phyloP scores from a whole-genome alignment of 305 asterid genomes.

The Fraxinus baroniana region DNA sequence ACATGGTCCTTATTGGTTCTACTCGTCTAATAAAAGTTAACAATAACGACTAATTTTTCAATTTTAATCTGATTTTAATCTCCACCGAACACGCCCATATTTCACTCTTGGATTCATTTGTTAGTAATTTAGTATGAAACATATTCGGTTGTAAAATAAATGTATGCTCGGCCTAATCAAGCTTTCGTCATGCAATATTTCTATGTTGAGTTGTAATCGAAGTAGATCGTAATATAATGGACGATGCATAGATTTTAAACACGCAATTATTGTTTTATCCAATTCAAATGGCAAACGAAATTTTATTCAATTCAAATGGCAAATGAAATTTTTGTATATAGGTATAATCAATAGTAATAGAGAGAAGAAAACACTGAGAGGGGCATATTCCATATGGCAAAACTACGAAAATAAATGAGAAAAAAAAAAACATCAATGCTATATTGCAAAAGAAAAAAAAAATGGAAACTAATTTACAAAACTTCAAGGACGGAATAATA shows the following conservation, averaged over 20 bases:
- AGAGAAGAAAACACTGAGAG: neutral
- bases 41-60: too few species aligned
- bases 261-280: neutral
- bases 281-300: neutral
- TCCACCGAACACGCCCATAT: neutral
- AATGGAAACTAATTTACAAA: neutral
- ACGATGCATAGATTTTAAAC: neutral
- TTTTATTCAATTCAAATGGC: neutral
- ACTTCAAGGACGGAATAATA: neutral
- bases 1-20: too few species aligned
- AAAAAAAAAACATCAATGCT: neutral
- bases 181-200: neutral
- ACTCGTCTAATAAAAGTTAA: too few species aligned
- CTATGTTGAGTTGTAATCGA: neutral
- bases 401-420: neutral
- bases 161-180: neutral
- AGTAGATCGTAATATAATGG: neutral
- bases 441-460: neutral
- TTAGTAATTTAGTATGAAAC: neutral
- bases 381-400: neutral
- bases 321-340: neutral
- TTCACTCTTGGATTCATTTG: neutral
- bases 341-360: neutral
- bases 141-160: neutral
- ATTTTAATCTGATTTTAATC: too few species aligned